These are phyloP conservation scores for Pichia sp. DNA, from an alignment of 1,139 yeast species.

Conservation along the genomic window DNA sequence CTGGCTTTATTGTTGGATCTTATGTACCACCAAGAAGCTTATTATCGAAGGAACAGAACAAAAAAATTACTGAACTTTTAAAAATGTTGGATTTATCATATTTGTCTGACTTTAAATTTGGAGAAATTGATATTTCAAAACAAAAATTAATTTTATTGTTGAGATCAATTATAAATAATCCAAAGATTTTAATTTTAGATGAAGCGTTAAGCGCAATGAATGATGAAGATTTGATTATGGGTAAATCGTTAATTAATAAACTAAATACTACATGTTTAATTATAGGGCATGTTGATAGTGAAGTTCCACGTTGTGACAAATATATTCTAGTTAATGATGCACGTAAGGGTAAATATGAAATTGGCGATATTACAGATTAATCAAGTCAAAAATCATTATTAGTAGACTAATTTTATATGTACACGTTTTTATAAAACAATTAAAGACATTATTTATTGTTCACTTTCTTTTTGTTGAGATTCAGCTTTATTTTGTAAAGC, in stretches of 20 bases:
- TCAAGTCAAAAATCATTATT: neutral
- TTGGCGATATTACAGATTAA: conserved; percentile 19
- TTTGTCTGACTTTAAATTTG: conserved; percentile 37
- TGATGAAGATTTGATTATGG: conserved; percentile 52
- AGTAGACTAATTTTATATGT: neutral
- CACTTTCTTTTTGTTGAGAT: neutral
- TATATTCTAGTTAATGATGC: conserved; percentile 36
- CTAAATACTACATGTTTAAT: conserved; percentile 58
- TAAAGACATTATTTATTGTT: neutral
- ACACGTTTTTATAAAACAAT: neutral
- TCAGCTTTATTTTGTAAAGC: conserved; percentile 8
- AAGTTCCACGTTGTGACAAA: conserved; percentile 52
- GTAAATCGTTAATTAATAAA: conserved; percentile 57
- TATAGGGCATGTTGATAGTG: conserved; percentile 70
- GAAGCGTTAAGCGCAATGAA: conserved; percentile 95
- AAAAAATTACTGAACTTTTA: conserved; percentile 32
- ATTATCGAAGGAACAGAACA: conserved; percentile 32
- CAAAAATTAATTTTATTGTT: conserved; percentile 76
- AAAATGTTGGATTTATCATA: conserved; percentile 31
- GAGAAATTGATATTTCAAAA: conserved; percentile 55
- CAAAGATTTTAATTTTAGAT: conserved; percentile 73
- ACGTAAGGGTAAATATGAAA: conserved; percentile 26
- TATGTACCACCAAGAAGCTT: conserved; percentile 35
- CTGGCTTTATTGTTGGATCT: conserved; percentile 70
- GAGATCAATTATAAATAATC: conserved; percentile 70